Percentiles rank a stretch among this genome's conserved stretches.
phyloP scores from a whole-genome alignment of 805 yeast species.

The Monosporozyma servazzii region DNA sequence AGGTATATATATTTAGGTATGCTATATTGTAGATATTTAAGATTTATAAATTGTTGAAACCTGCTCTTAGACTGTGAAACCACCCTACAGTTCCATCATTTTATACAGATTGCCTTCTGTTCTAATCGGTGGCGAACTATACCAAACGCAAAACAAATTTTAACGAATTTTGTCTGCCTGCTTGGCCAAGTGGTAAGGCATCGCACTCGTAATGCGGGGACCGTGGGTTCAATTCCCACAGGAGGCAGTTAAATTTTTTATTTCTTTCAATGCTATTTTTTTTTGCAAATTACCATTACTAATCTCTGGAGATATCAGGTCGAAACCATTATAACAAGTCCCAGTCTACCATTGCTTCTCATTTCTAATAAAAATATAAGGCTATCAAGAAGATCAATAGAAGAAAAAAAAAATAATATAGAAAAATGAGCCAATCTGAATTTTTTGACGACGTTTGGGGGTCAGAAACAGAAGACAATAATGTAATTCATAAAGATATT shows the following conservation, averaged over 20 bases:
- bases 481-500: conserved; percentile 4
- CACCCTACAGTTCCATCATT: too few relatives aligned
- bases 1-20: conserved; percentile 46
- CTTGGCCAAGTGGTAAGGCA: conserved; percentile 52
- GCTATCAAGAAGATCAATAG: too few relatives aligned
- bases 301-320: background rate
- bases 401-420: background rate
- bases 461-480: conserved; percentile 4
- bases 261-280: background rate
- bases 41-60: too few relatives aligned
- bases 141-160: background rate
- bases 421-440: background rate
- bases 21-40: background rate
- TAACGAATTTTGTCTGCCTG: conserved; percentile 24
- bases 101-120: too few relatives aligned
- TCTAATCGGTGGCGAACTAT: too few relatives aligned
- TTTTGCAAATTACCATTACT: too few relatives aligned
- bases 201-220: conserved; percentile 53
- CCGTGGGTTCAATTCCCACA: conserved; percentile 49
- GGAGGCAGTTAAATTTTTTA: conserved; percentile 32
- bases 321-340: background rate
- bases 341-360: too few relatives aligned
- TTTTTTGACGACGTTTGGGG: conserved; percentile 12
- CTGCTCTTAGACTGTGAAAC: too few relatives aligned
- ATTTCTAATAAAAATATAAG: too few relatives aligned